These are phyloP conservation scores for Fragilaria radians DNA, from an alignment of 108 stramenopile genomes.

Conservation along the genomic window DNA sequence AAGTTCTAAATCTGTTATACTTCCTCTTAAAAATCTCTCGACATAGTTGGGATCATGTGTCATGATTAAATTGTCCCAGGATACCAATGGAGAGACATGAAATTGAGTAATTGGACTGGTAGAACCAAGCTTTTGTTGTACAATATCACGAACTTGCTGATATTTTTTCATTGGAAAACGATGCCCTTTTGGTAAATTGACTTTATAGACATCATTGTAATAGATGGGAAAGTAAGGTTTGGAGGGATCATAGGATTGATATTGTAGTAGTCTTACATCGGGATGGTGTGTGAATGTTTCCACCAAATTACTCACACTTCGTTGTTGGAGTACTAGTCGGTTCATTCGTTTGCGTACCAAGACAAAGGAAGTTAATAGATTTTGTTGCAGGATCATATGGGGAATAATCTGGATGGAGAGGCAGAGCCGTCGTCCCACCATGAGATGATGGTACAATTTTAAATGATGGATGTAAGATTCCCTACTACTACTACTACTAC, in stretches of 20 bases:
- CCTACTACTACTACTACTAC: too few species aligned
- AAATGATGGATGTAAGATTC: too few species aligned
- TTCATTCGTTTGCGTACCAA: too few species aligned
- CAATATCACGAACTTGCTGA: conserved; percentile 50
- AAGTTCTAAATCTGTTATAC: conserved; percentile 70
- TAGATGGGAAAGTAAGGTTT: conserved; percentile 58
- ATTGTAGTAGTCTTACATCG: too few species aligned
- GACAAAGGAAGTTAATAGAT: too few species aligned
- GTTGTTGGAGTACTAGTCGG: too few species aligned
- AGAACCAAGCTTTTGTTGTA: conserved; percentile 28
- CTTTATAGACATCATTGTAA: conserved; percentile 93
- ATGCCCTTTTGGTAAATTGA: conserved; percentile 76
- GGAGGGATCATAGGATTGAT: not conserved
- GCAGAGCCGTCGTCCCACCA: too few species aligned
- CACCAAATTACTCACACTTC: too few species aligned
- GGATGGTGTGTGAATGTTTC: too few species aligned
- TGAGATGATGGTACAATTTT: too few species aligned
- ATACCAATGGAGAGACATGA: conserved; percentile 73
- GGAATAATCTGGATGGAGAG: too few species aligned
- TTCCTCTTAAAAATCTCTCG: conserved; percentile 62
- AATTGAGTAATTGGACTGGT: conserved; percentile 31
- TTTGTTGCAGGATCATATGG: too few species aligned
- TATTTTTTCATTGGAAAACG: conserved; percentile 96
- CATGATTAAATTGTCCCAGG: conserved; percentile 62
- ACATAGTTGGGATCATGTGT: conserved; percentile 79